Percentiles rank a stretch among this genome's conserved stretches.
phyloP scores from a whole-genome alignment of 139 green algal genomes.

The Tetradesmus lagerheimii region DNA sequence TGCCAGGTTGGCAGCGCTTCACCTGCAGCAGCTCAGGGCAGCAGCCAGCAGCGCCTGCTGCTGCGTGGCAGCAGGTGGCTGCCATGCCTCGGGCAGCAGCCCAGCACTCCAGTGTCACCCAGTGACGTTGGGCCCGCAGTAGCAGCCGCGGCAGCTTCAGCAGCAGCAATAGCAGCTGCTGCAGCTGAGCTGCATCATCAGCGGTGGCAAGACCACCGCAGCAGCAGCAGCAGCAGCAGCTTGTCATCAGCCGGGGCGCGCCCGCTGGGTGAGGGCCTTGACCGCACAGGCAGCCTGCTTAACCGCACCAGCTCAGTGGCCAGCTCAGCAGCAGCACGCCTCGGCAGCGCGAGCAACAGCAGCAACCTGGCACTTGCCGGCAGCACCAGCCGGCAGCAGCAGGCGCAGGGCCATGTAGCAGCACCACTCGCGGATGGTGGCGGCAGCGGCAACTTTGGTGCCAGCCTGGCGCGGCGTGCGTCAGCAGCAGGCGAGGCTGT shows the following conservation, averaged over 20 bases:
- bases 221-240: no score
- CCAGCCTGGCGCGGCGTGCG: not conserved
- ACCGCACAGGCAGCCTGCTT: slow-evolving; percentile 25
- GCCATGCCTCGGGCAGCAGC: not conserved
- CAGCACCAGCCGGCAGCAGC: not conserved
- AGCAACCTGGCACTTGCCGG: not conserved
- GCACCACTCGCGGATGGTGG: not conserved
- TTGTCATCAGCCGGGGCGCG: not conserved
- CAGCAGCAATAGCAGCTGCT: not conserved
- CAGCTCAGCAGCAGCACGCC: not conserved
- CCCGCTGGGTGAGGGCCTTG: slow-evolving; percentile 21
- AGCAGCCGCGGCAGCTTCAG: not conserved
- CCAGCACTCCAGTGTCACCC: not conserved
- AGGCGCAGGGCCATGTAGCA: not conserved
- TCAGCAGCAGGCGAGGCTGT: slow-evolving; percentile 15
- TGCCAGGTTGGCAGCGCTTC: not conserved
- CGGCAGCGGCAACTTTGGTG: slow-evolving; percentile 29
- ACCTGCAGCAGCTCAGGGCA: not conserved
- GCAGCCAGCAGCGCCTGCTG: not conserved
- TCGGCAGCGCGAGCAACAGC: not conserved
- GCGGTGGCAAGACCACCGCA: not conserved
- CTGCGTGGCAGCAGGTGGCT: not conserved
- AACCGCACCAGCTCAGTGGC: not conserved
- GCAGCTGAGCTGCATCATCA: not conserved
- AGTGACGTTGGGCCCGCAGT: not conserved